Base-by-base conservation (phyloP, 2,329 filamentous ascomycete species). In the Aspergillus niger region DNA sequence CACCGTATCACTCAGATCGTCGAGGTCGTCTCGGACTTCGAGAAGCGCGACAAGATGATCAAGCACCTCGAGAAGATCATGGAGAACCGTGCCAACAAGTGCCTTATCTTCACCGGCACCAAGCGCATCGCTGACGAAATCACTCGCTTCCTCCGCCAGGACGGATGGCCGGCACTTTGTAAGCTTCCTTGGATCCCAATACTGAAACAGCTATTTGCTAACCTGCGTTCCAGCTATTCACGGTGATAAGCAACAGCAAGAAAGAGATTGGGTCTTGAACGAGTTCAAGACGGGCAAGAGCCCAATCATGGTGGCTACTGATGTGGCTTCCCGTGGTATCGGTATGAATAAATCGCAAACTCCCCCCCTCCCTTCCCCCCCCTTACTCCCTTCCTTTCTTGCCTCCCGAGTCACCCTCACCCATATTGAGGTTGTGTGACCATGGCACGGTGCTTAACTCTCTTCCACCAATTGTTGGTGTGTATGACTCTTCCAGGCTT, bases 201-300 rank as follows among this genome's bases (percentile, higher is more conserved):
- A 38, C 60, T 68, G 82, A 64, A 54, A 47, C 49, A 63, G 3
- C 24, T 8, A 43, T 38, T 44, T 62, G 63, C 80, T 83, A 78
- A 84, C 72, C 30, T 57, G 44, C 48, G 26, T 15, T 60, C 59
- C 65, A 95, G 91, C 95, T 65, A 98, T 99, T 71, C 95, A 99
- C 84, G 95, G 95, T 76, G 95, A 98, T 83, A 98, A 98, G 85
- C 93, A 97, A 78, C 95, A 99, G 77, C 97, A 97, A 80, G 95
- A 99, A 84, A 93, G 95, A 83, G 95, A 98, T 80, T 98, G 95
- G 92, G 95, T 98, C 73, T 85, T 99, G 77, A 96, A 98, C 80
- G 94, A 98, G 80, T 99, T 99, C 88, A 99, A 98, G 89, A 91
- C 91, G 68, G 93, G 92, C 82, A 97, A 98, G 86, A 97, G 92